Conservation (phyloP, 176 grass and related monocot genomes). For the Cymbopogon citratus region DNA sequence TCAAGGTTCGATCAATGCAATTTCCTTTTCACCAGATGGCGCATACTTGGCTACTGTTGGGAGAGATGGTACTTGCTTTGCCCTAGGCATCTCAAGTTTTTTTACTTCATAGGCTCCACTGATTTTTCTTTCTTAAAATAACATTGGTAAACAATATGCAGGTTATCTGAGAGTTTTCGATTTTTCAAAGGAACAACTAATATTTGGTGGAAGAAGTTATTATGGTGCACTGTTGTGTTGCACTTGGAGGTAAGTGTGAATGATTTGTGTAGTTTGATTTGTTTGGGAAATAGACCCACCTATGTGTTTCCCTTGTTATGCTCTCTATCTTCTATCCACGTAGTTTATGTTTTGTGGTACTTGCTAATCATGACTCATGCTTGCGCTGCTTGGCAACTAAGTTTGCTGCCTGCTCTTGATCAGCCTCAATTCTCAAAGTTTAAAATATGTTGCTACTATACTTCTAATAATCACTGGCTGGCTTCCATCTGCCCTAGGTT, state of each 20-base stretch:
- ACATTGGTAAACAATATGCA: constrained; percentile 35
- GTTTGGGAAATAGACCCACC: not conserved
- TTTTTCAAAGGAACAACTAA: constrained; percentile 77
- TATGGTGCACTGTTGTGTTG: constrained; percentile 89
- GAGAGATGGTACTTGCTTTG: constrained; percentile 76
- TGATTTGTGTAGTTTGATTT: constrained; percentile 19
- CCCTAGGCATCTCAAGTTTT: not conserved
- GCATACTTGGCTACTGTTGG: constrained; percentile 80
- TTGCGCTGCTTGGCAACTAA: not conserved
- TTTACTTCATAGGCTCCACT: not conserved
- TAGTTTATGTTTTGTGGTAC: not conserved
- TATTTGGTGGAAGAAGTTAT: constrained; percentile 98
- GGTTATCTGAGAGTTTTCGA: constrained; percentile 97
- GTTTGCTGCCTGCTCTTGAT: not conserved
- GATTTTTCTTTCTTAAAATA: not conserved
- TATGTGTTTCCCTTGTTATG: not conserved
- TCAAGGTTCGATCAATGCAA: constrained; percentile 80
- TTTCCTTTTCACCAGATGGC: constrained; percentile 92
- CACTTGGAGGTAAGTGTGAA: constrained; percentile 67
- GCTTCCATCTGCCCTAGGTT: not conserved
- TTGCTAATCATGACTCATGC: not conserved
- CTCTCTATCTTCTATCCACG: not conserved
- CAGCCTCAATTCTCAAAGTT: not conserved
- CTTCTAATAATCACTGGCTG: not conserved
- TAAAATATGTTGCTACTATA: constrained; percentile 1